These are phyloP conservation scores for Saccharomycopsis sp. DNA, from an alignment of 805 yeast genomes.

Conservation along the genomic window DNA sequence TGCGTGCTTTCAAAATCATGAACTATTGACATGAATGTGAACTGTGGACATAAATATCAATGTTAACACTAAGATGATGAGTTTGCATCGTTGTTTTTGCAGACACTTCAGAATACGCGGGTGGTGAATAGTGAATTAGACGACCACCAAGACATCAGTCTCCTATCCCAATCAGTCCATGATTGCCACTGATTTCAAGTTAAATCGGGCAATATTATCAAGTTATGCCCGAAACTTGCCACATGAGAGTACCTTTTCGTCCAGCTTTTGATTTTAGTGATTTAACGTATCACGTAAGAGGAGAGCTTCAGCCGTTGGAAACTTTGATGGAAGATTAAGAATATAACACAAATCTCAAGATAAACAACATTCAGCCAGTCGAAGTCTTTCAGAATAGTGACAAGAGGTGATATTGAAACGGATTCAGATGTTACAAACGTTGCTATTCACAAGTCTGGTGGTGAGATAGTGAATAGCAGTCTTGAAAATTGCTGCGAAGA, in stretches of 20 bases:
- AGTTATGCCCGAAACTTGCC: constrained; percentile 17
- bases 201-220: neutral
- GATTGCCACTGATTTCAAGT: neutral
- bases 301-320: neutral
- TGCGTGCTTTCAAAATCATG: too few species aligned
- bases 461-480: neutral
- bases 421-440: neutral
- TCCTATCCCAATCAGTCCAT: neutral
- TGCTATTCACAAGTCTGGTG: neutral
- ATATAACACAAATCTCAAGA: neutral
- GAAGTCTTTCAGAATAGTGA: neutral
- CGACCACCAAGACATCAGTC: neutral
- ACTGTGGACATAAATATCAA: constrained; percentile 3
- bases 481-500: neutral
- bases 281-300: neutral
- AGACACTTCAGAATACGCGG: constrained; percentile 16
- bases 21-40: too few species aligned
- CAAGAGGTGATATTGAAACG: neutral
- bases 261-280: constrained; percentile 10
- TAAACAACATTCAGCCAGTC: neutral
- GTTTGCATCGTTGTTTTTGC: constrained; percentile 20
- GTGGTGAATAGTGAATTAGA: neutral
- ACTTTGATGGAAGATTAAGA: constrained; percentile 1
- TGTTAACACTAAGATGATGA: constrained; percentile 17
- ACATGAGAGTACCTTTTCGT: constrained; percentile 8